Evolutionary conservation across 2,329 filamentous ascomycete genomes (phyloP).

Genomic region (Beauveria pseudobassiana): DNA sequence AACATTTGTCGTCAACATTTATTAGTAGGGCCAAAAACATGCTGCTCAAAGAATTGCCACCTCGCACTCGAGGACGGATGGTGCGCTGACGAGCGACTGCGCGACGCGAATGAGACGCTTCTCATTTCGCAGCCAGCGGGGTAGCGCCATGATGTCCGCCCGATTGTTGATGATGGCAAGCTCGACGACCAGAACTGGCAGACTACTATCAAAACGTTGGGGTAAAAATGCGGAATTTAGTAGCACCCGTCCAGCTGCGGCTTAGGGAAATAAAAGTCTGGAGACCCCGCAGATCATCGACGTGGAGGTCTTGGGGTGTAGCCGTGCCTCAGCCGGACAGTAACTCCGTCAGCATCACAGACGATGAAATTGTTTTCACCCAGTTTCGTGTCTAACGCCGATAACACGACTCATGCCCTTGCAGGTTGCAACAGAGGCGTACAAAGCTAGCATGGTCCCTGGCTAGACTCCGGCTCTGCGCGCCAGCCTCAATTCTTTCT

Average conservation of each 20-base stretch:
- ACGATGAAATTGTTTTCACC: neutral
- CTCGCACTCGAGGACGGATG: no score
- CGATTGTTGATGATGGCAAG: neutral
- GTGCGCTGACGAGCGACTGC: neutral
- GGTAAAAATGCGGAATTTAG: neutral
- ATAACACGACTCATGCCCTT: neutral
- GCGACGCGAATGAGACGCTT: neutral
- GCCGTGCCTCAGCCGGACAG: no score
- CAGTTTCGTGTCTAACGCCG: neutral
- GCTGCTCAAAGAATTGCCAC: no score
- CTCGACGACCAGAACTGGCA: no score
- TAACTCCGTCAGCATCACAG: no score
- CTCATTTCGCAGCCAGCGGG: neutral
- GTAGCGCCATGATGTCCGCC: neutral
- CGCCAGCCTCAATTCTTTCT: neutral
- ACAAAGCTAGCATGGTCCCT: neutral
- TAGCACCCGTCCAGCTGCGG: neutral
- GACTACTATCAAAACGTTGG: neutral
- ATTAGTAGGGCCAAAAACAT: no score
- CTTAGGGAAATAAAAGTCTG: neutral
- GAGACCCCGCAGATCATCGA: constrained; percentile 9
- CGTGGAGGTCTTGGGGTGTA: neutral
- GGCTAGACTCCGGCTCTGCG: no score
- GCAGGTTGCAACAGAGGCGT: neutral
- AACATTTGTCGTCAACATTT: no score